phyloP scores from a whole-genome alignment of 2,329 filamentous ascomycete genomes.

The Ustulina deusta region DNA sequence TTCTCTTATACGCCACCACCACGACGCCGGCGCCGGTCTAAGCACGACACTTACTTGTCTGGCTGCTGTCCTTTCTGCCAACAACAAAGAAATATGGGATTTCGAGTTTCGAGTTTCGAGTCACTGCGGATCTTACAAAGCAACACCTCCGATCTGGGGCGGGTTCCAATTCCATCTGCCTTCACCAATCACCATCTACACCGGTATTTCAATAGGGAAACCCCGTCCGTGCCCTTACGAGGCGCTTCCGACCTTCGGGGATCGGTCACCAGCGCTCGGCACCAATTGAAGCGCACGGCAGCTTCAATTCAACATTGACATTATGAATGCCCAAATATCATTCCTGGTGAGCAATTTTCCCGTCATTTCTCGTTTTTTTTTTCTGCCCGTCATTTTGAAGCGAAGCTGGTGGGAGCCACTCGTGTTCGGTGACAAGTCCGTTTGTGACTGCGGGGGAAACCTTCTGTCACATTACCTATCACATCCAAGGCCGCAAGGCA shows the following conservation, averaged over 20 bases:
- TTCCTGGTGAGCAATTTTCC: slow-evolving; percentile 49
- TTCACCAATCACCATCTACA: slow-evolving; percentile 45
- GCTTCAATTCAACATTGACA: slow-evolving; percentile 42
- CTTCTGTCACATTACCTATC: slow-evolving; percentile 22
- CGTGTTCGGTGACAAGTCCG: slow-evolving; percentile 10
- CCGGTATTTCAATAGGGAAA: slow-evolving; percentile 34
- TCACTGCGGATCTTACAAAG: slow-evolving; percentile 28
- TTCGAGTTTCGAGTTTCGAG: slow-evolving; percentile 17
- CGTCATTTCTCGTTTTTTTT: neutral
- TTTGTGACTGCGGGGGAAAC: slow-evolving; percentile 11
- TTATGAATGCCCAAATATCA: slow-evolving; percentile 53
- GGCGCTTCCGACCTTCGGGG: slow-evolving; percentile 47
- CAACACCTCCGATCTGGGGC: slow-evolving; percentile 15
- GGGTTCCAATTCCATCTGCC: slow-evolving; percentile 25
- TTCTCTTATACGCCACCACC: slow-evolving; percentile 34
- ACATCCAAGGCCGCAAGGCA: neutral
- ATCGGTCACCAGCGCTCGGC: slow-evolving; percentile 38
- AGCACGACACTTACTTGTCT: neutral
- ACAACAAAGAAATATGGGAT: slow-evolving; percentile 28
- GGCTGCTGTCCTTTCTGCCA: slow-evolving; percentile 7
- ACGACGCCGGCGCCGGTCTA: slow-evolving; percentile 30
- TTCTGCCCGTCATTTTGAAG: neutral
- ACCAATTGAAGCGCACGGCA: slow-evolving; percentile 36
- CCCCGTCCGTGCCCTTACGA: slow-evolving; percentile 46
- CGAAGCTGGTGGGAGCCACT: neutral